These are phyloP conservation scores for Aspergillus ellipticus DNA, from an alignment of 495 filamentous ascomycete genomes.

Conservation along the genomic window DNA sequence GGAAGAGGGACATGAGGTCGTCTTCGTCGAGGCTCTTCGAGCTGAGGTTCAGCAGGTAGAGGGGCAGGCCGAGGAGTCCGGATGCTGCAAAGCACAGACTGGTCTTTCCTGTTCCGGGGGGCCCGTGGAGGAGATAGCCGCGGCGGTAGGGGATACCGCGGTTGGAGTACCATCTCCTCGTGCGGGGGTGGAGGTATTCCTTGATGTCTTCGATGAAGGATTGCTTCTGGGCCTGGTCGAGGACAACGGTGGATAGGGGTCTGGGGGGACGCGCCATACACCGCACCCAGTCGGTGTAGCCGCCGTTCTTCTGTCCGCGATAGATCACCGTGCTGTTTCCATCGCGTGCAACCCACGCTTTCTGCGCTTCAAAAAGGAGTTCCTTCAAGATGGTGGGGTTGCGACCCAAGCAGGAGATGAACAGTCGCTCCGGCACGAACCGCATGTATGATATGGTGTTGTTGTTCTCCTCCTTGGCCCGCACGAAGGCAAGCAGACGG, in stretches of 20 bases:
- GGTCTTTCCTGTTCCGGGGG: slow-evolving; percentile 50
- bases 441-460: slow-evolving; percentile 24
- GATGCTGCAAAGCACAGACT: slow-evolving; percentile 48
- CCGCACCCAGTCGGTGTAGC: slow-evolving; percentile 54
- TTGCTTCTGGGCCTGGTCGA: slow-evolving; percentile 71
- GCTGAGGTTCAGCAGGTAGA: slow-evolving; percentile 46
- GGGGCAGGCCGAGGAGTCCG: slow-evolving; percentile 39
- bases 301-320: slow-evolving; percentile 42
- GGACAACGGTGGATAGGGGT: slow-evolving; percentile 77
- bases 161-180: slow-evolving; percentile 72
- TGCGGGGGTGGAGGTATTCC: slow-evolving; percentile 76
- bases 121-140: slow-evolving; percentile 46
- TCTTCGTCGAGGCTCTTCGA: slow-evolving; percentile 55
- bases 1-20: slow-evolving; percentile 65
- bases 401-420: slow-evolving; percentile 63
- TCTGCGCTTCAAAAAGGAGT: slow-evolving; percentile 61
- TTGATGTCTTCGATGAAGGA: slow-evolving; percentile 75
- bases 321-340: slow-evolving; percentile 64
- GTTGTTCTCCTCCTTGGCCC: slow-evolving; percentile 33
- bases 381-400: slow-evolving; percentile 62
- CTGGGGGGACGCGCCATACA: slow-evolving; percentile 68
- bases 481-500: slow-evolving; percentile 52
- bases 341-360: slow-evolving; percentile 54
- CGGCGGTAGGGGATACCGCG: slow-evolving; percentile 55
- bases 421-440: slow-evolving; percentile 53